A percentile compares a stretch with the other conserved stretches of the same genome.
phyloP scores from a whole-genome alignment of 2,329 filamentous ascomycete genomes.

The Trichophyton rubrum region DNA sequence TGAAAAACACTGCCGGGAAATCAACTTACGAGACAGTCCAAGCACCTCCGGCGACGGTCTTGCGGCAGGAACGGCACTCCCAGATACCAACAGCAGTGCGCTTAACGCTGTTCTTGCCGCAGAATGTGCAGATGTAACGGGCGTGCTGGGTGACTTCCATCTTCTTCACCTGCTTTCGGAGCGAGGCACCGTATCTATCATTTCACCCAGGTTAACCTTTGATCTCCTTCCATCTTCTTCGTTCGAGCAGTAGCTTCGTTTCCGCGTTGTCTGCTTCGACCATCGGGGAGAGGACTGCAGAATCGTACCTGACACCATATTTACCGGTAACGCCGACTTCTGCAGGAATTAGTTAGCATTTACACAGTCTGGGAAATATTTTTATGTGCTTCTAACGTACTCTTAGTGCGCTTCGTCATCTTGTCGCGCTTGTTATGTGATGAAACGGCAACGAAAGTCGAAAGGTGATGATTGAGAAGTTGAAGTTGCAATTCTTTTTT shows the following conservation, averaged over 20 bases:
- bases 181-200: slow-evolving; percentile 91
- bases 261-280: background rate
- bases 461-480: slow-evolving; percentile 8
- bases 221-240: background rate
- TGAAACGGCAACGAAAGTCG: slow-evolving; percentile 10
- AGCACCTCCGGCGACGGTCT: slow-evolving; percentile 85
- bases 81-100: slow-evolving; percentile 88
- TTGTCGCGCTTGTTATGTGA: slow-evolving; percentile 37
- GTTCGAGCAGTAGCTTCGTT: background rate
- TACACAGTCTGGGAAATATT: background rate
- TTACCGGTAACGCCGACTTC: slow-evolving; percentile 97
- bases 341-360: slow-evolving; percentile 25
- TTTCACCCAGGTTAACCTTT: background rate
- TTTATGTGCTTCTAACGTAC: slow-evolving; percentile 18
- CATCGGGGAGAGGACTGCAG: slow-evolving; percentile 11
- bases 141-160: slow-evolving; percentile 99
- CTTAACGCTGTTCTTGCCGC: slow-evolving; percentile 91
- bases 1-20: slow-evolving; percentile 8
- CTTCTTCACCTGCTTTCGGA: slow-evolving; percentile 99
- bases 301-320: slow-evolving; percentile 85
- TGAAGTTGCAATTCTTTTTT: slow-evolving; percentile 3
- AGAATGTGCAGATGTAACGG: slow-evolving; percentile 96
- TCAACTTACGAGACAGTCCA: slow-evolving; percentile 88
- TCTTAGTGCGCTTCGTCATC: slow-evolving; percentile 95
- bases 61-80: slow-evolving; percentile 91